phyloP scores from a whole-genome alignment of 1,284 basidiomycete genomes.

The Papiliotrema fonsecae region DNA sequence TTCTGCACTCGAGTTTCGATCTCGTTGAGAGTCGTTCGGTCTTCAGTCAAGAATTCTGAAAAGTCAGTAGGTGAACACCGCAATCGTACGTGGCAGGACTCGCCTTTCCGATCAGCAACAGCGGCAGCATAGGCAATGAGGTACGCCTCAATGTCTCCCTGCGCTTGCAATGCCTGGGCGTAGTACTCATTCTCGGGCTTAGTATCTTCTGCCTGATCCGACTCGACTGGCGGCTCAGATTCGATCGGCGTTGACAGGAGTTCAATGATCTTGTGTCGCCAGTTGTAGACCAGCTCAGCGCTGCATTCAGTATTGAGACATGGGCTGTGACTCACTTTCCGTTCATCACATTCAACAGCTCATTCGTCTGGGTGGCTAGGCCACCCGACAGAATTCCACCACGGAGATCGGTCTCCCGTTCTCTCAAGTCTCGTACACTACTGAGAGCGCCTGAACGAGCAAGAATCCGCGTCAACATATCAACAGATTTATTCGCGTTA shows the following conservation, averaged over 20 bases:
- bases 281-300: constrained; percentile 36
- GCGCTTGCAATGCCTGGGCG: constrained; percentile 38
- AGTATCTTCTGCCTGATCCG: constrained; percentile 31
- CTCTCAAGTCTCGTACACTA: constrained; percentile 24
- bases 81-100: neutral
- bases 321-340: constrained; percentile 32
- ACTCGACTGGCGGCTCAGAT: constrained; percentile 14
- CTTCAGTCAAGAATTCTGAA: constrained; percentile 40
- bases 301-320: constrained; percentile 10
- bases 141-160: constrained; percentile 45
- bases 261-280: constrained; percentile 37
- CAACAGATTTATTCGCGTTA: constrained; percentile 21
- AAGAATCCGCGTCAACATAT: constrained; percentile 10
- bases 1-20: constrained; percentile 30
- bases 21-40: constrained; percentile 27
- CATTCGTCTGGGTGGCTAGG: constrained; percentile 21
- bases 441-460: constrained; percentile 8
- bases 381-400: constrained; percentile 25
- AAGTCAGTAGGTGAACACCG: constrained; percentile 1
- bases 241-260: constrained; percentile 34
- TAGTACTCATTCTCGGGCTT: constrained; percentile 46
- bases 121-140: constrained; percentile 41
- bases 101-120: constrained; percentile 41
- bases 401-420: constrained; percentile 9
- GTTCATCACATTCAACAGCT: constrained; percentile 38